Conservation (phyloP, 192 early-diverging fungal species). For the Spizellomyces sp. region DNA sequence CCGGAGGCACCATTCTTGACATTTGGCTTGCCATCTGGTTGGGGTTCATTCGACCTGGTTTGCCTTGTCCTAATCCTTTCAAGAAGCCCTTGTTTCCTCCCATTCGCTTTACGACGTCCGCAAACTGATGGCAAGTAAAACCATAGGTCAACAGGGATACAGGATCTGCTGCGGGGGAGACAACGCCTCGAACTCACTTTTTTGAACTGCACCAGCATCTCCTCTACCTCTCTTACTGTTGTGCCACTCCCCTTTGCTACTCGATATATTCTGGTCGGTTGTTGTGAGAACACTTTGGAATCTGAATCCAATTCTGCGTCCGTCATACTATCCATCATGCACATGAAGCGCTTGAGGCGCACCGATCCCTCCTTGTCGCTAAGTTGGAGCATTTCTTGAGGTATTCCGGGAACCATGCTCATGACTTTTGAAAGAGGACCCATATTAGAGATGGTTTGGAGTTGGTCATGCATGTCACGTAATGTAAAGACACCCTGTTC, state of each 20-base stretch:
- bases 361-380: conserved; percentile 60
- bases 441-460: conserved; percentile 86
- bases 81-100: conserved; percentile 87
- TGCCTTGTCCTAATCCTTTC: conserved; percentile 57
- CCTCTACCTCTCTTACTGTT: conserved; percentile 80
- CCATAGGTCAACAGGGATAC: background rate
- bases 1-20: conserved; percentile 24
- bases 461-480: conserved; percentile 93
- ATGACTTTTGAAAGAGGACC: conserved; percentile 91
- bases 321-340: conserved; percentile 96
- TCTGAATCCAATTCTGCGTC: conserved; percentile 87
- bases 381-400: conserved; percentile 48
- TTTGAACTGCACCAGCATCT: conserved; percentile 50
- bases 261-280: conserved; percentile 72
- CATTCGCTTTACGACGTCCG: conserved; percentile 89
- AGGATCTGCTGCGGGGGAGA: background rate
- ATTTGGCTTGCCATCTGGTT: conserved; percentile 54
- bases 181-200: conserved; percentile 12
- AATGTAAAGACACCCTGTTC: conserved; percentile 86
- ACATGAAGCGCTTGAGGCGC: conserved; percentile 75
- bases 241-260: conserved; percentile 87
- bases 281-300: conserved; percentile 75
- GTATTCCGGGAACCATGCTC: conserved; percentile 81
- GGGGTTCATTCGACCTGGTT: conserved; percentile 19
- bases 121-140: conserved; percentile 63